A percentile compares a stretch with the other conserved stretches of the same genome.
Evolutionary conservation across 2,329 filamentous ascomycete genomes (phyloP).

Genomic region (Clonostachys solani): DNA sequence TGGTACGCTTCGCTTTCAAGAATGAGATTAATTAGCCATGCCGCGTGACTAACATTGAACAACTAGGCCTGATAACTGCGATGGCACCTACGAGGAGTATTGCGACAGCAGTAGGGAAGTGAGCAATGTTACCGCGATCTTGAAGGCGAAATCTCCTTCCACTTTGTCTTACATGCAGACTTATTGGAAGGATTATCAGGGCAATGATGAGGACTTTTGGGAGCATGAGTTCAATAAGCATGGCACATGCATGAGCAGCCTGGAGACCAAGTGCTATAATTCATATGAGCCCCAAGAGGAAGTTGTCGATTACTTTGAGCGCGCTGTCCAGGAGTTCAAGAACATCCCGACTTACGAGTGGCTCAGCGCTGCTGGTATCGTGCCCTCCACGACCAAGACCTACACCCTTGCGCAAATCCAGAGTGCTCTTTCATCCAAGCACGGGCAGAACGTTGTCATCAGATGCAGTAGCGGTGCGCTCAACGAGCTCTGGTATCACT

Average conservation of each 20-base stretch:
- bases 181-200: slow-evolving; percentile 68
- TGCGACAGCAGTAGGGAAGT: slow-evolving; percentile 61
- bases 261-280: slow-evolving; percentile 62
- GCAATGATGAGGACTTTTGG: slow-evolving; percentile 63
- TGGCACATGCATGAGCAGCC: slow-evolving; percentile 65
- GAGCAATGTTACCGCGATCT: slow-evolving; percentile 59
- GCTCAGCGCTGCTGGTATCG: slow-evolving; percentile 61
- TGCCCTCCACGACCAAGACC: slow-evolving; percentile 46
- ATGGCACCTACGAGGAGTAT: slow-evolving; percentile 63
- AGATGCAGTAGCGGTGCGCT: slow-evolving; percentile 45
- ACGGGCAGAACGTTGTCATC: slow-evolving; percentile 52
- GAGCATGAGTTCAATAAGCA: slow-evolving; percentile 74
- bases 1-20: slow-evolving; percentile 21
- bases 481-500: slow-evolving; percentile 58
- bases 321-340: slow-evolving; percentile 62
- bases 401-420: slow-evolving; percentile 59
- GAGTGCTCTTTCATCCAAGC: slow-evolving; percentile 46
- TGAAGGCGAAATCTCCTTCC: slow-evolving; percentile 45
- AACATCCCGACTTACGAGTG: slow-evolving; percentile 58
- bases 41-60: not conserved
- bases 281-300: slow-evolving; percentile 57
- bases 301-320: slow-evolving; percentile 65
- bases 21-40: not conserved
- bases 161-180: slow-evolving; percentile 63
- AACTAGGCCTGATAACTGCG: slow-evolving; percentile 55